Conservation (phyloP, 768 basidiomycete species). For the Russula griseocarnosa region DNA sequence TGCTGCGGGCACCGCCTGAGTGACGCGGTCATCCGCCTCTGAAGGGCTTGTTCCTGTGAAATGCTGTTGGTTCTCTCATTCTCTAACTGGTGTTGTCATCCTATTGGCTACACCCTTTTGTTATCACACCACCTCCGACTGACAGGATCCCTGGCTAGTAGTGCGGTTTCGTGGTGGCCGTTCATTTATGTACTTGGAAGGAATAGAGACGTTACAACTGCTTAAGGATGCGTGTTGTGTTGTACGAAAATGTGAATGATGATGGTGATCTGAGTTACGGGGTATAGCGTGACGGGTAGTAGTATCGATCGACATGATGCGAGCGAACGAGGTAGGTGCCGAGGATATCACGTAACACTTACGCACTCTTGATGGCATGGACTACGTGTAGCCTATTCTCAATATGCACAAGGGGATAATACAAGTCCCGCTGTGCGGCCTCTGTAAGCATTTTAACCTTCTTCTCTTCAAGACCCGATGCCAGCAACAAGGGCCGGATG, state of each 20-base stretch:
- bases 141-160: constrained; percentile 35
- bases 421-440: constrained; percentile 62
- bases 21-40: background rate
- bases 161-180: constrained; percentile 49
- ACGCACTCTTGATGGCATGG: constrained; percentile 44
- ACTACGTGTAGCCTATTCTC: constrained; percentile 57
- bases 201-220: constrained; percentile 60
- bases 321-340: constrained; percentile 8
- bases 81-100: constrained; percentile 36
- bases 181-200: constrained; percentile 53
- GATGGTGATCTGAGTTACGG: constrained; percentile 27
- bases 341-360: constrained; percentile 1
- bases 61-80: constrained; percentile 36
- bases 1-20: constrained; percentile 16
- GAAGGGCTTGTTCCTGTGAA: constrained; percentile 10
- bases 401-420: constrained; percentile 50
- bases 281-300: constrained; percentile 25
- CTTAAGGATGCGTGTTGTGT: constrained; percentile 34
- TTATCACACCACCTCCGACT: constrained; percentile 32
- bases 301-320: constrained; percentile 21
- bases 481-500: constrained; percentile 55
- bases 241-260: constrained; percentile 28
- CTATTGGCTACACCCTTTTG: constrained; percentile 23
- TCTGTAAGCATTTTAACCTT: constrained; percentile 54
- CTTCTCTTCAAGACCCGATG: constrained; percentile 48